Evolutionary conservation across 1,284 basidiomycete genomes (phyloP).

Genomic region (Cutaneotrichosporon cavernicola): DNA sequence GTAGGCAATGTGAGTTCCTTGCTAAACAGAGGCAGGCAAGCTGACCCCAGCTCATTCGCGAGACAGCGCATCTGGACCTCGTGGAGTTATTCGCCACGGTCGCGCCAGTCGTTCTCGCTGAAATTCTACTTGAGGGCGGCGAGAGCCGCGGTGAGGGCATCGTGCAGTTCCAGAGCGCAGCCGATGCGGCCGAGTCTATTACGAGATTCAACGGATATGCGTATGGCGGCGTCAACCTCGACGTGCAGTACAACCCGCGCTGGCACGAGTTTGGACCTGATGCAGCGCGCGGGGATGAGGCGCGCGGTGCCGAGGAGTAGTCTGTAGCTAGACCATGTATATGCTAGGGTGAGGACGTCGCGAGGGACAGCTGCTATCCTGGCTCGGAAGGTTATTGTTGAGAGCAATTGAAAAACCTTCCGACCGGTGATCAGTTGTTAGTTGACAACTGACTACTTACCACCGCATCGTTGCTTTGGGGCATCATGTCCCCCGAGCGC

Average conservation of each 20-base stretch:
- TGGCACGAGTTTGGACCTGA: conserved; percentile 85
- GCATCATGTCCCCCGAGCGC: background rate
- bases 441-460: background rate
- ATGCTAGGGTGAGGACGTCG: background rate
- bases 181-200: conserved; percentile 90
- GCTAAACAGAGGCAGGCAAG: background rate
- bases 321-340: background rate
- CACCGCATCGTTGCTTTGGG: background rate
- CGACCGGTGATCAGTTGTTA: background rate
- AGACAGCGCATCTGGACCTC: conserved; percentile 96
- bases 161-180: conserved; percentile 85
- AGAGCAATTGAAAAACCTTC: background rate
- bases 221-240: conserved; percentile 85
- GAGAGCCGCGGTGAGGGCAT: conserved; percentile 92
- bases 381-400: background rate
- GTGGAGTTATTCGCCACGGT: conserved; percentile 98
- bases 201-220: conserved; percentile 88
- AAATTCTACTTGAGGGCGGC: conserved; percentile 85
- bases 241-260: conserved; percentile 86
- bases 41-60: conserved; percentile 80
- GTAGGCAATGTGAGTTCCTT: conserved; percentile 80
- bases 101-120: conserved; percentile 87
- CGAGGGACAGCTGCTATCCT: background rate
- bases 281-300: conserved; percentile 77
- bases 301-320: conserved; percentile 34